These are phyloP conservation scores for Wickerhamomyces ciferrii DNA, from an alignment of 805 yeast genomes.

Conservation along the genomic window DNA sequence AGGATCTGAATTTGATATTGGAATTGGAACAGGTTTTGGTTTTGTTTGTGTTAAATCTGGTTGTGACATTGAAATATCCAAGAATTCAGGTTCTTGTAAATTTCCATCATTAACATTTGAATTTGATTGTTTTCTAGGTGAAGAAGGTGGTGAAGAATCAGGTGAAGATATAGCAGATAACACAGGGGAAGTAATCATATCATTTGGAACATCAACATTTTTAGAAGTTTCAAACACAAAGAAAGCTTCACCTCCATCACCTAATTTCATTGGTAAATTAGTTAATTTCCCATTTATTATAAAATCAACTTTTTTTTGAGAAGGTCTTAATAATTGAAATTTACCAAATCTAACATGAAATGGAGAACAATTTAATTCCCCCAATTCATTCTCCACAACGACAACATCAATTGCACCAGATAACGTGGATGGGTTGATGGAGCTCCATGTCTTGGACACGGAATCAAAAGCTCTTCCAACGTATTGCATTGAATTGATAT, in stretches of 20 bases:
- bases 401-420: constrained; percentile 97
- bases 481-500: constrained; percentile 88
- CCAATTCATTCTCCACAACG: constrained; percentile 84
- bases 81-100: constrained; percentile 43
- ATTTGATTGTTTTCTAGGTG: constrained; percentile 11
- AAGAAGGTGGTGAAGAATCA: constrained; percentile 16
- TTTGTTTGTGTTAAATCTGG: constrained; percentile 13
- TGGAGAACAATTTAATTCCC: constrained; percentile 82
- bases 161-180: constrained; percentile 19
- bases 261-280: constrained; percentile 89
- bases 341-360: constrained; percentile 96
- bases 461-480: constrained; percentile 94
- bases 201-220: constrained; percentile 57
- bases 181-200: constrained; percentile 43
- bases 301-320: constrained; percentile 90
- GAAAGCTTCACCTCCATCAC: constrained; percentile 97
- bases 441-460: constrained; percentile 95
- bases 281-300: constrained; percentile 78
- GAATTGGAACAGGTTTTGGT: constrained; percentile 12
- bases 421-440: constrained; percentile 92
- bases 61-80: constrained; percentile 33
- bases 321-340: constrained; percentile 86
- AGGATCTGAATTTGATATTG: constrained; percentile 3
- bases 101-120: neutral
- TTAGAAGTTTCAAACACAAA: constrained; percentile 86